A percentile compares a stretch with the other conserved stretches of the same genome.
Conservation (phyloP, 208 protist genomes). For the Leishmania amazonensis region DNA sequence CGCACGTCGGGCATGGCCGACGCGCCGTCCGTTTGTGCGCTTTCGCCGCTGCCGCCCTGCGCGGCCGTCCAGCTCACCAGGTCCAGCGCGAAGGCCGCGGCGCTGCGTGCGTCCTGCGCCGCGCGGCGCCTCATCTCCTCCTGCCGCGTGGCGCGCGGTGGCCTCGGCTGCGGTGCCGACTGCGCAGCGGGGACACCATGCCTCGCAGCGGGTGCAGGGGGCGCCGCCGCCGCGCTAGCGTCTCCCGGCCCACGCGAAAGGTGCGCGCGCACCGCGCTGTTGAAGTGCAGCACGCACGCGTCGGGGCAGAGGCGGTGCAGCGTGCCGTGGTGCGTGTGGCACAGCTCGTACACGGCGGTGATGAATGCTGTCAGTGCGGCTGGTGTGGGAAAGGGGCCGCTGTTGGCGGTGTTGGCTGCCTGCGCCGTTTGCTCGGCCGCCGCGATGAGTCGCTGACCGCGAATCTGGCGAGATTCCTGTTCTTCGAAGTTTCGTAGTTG, state of each 20-base stretch:
- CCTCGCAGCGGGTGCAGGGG: background rate
- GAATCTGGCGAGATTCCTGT: background rate
- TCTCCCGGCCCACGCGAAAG: background rate
- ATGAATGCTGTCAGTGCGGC: slow-evolving; percentile 19
- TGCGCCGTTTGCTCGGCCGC: slow-evolving; percentile 3
- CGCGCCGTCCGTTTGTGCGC: background rate
- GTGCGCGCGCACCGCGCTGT: slow-evolving; percentile 20
- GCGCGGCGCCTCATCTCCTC: background rate
- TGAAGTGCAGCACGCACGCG: slow-evolving; percentile 27
- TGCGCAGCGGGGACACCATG: background rate
- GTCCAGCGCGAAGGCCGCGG: slow-evolving; percentile 18
- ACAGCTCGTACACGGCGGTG: slow-evolving; percentile 13
- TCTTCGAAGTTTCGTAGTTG: background rate
- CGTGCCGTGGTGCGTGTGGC: slow-evolving; percentile 20
- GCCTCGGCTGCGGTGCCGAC: slow-evolving; percentile 3
- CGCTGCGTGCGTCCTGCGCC: slow-evolving; percentile 16
- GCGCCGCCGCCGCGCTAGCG: background rate
- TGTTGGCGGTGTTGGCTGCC: slow-evolving; percentile 16
- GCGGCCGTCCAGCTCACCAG: slow-evolving; percentile 15
- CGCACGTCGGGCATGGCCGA: slow-evolving; percentile 13
- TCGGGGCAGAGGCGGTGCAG: slow-evolving; percentile 17
- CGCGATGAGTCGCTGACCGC: slow-evolving; percentile 5
- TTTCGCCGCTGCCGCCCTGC: background rate
- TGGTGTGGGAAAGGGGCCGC: slow-evolving; percentile 15
- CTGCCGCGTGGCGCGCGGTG: background rate